A percentile compares a stretch with the other conserved stretches of the same genome.
These are phyloP conservation scores for Dactylonectria estremocensis DNA, from an alignment of 2,329 filamentous ascomycete genomes.

Conservation along the genomic window DNA sequence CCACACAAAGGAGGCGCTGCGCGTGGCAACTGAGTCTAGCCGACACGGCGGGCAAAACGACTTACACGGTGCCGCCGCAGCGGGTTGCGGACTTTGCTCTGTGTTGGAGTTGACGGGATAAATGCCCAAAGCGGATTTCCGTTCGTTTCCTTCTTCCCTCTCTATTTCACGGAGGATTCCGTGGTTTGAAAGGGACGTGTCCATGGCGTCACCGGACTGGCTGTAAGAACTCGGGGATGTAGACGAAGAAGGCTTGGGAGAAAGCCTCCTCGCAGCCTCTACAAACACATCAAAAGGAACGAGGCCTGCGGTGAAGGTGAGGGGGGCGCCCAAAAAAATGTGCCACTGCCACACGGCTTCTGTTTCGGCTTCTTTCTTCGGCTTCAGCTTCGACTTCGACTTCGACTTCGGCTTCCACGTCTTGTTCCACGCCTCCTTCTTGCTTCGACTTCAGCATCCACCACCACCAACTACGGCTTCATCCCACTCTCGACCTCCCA, in stretches of 20 bases:
- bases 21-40: conserved; percentile 16
- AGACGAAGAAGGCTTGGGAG: background rate
- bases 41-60: conserved; percentile 1
- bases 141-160: background rate
- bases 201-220: background rate
- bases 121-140: too few relatives aligned
- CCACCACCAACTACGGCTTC: background rate
- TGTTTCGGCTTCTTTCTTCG: background rate
- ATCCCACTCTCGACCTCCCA: too few relatives aligned
- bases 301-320: background rate
- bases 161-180: background rate
- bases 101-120: too few relatives aligned
- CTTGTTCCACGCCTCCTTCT: background rate
- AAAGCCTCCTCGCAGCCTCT: background rate
- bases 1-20: background rate
- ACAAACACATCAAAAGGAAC: background rate
- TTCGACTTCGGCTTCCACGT: background rate
- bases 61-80: background rate
- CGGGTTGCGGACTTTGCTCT: background rate
- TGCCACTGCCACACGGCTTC: too few relatives aligned
- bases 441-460: background rate
- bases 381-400: background rate
- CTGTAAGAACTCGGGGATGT: background rate
- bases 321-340: background rate
- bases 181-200: background rate